Evolutionary conservation across 805 yeast genomes (phyloP).

Genomic region (Zygosaccharomyces gambellarensis): DNA sequence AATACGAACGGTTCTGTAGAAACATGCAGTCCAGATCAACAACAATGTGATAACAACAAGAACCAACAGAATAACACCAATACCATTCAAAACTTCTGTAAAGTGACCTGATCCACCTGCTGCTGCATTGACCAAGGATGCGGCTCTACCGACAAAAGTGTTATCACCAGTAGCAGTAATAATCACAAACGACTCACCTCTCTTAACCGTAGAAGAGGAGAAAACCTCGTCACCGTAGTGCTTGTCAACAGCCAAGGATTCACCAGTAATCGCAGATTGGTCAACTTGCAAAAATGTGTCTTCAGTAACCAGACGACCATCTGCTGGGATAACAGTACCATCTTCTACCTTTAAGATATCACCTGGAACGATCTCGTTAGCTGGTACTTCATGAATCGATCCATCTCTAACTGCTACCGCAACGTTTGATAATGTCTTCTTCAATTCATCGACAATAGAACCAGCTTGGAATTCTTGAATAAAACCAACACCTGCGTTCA

Average conservation of each 20-base stretch:
- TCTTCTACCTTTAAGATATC: slow-evolving; percentile 89
- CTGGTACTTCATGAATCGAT: slow-evolving; percentile 64
- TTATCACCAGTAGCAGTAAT: slow-evolving; percentile 93
- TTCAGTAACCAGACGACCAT: slow-evolving; percentile 84
- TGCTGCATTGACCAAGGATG: slow-evolving; percentile 93
- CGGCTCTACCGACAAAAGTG: slow-evolving; percentile 96
- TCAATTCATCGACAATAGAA: slow-evolving; percentile 93
- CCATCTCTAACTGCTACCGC: slow-evolving; percentile 86
- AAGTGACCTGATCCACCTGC: slow-evolving; percentile 91
- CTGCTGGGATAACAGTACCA: slow-evolving; percentile 89
- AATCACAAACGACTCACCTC: slow-evolving; percentile 92
- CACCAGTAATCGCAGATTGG: slow-evolving; percentile 97
- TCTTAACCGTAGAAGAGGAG: slow-evolving; percentile 92
- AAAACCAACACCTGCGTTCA: slow-evolving; percentile 94
- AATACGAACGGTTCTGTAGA: slow-evolving; percentile 86
- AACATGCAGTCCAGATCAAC: slow-evolving; percentile 87
- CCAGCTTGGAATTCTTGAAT: slow-evolving; percentile 97
- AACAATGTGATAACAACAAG: slow-evolving; percentile 82
- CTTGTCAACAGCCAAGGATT: slow-evolving; percentile 92
- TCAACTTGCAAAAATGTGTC: slow-evolving; percentile 85
- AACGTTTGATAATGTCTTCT: slow-evolving; percentile 88
- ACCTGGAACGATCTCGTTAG: slow-evolving; percentile 91
- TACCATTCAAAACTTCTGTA: slow-evolving; percentile 96
- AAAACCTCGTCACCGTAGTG: slow-evolving; percentile 79
- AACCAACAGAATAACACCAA: slow-evolving; percentile 87